A percentile compares a stretch with the other conserved stretches of the same genome.
These are phyloP conservation scores for Venturia nashicola DNA, from an alignment of 2,329 filamentous ascomycete genomes.

Conservation along the genomic window DNA sequence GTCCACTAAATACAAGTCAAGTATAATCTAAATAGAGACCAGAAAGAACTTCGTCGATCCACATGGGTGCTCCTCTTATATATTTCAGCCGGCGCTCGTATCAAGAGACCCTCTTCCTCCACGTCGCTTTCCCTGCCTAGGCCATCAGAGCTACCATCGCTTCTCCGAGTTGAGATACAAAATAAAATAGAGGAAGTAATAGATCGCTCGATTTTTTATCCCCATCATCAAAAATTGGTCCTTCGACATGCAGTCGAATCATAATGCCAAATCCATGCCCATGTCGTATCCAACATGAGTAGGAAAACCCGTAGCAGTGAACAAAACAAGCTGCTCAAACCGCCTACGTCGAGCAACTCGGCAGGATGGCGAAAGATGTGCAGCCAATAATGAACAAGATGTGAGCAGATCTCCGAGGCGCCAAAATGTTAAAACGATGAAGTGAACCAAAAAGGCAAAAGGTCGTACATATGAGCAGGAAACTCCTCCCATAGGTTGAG, in stretches of 20 bases:
- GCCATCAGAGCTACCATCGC: neutral
- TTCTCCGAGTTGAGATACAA: neutral
- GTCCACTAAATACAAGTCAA: neutral
- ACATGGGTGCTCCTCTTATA: neutral
- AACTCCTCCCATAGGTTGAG: neutral
- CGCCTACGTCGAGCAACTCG: neutral
- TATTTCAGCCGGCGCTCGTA: neutral
- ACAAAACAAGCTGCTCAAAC: neutral
- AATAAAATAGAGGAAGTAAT: neutral
- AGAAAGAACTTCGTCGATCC: neutral
- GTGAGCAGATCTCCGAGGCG: neutral
- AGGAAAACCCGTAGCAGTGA: neutral
- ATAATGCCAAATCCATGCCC: neutral
- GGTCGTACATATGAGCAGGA: neutral
- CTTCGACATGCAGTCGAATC: neutral
- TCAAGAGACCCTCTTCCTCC: neutral
- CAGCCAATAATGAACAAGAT: neutral
- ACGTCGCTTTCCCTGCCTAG: neutral
- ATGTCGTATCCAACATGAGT: constrained; percentile 1
- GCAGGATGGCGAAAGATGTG: neutral
- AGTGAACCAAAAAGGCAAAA: neutral
- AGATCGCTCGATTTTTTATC: neutral
- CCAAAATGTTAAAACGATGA: neutral
- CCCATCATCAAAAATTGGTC: neutral
- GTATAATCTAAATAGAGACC: neutral